A percentile compares a stretch with the other conserved stretches of the same genome.
Evolutionary conservation across 306 rosid genomes (phyloP).

Genomic region (Cicer cuneatum): DNA sequence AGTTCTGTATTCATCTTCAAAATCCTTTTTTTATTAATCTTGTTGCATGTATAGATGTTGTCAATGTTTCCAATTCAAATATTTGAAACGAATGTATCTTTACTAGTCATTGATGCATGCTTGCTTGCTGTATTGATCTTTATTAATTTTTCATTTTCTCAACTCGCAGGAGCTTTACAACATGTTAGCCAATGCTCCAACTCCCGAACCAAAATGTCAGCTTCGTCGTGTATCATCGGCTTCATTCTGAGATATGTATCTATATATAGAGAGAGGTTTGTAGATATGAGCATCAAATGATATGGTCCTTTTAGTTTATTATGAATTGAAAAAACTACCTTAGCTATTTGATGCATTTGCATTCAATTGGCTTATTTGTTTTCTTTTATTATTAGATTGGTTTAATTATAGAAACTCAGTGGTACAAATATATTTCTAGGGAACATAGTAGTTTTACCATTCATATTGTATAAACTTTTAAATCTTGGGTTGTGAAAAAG

Average conservation of each 20-base stretch:
- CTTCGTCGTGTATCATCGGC: slow-evolving; percentile 86
- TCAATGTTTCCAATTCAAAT: background rate
- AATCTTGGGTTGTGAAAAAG: background rate
- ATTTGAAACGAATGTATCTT: background rate
- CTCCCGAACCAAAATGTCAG: slow-evolving; percentile 45
- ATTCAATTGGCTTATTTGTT: slow-evolving; percentile 40
- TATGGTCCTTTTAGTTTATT: slow-evolving; percentile 28
- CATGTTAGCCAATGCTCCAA: background rate
- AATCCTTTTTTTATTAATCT: slow-evolving; percentile 3
- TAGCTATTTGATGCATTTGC: slow-evolving; percentile 48
- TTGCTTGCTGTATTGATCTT: background rate
- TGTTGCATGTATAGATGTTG: background rate
- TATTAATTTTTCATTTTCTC: background rate
- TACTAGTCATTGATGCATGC: slow-evolving; percentile 11
- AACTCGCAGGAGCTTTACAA: background rate
- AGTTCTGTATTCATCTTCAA: too few species aligned
- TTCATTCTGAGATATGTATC: slow-evolving; percentile 56
- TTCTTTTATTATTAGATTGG: slow-evolving; percentile 25
- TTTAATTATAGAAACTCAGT: slow-evolving; percentile 32
- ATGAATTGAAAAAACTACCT: slow-evolving; percentile 36
- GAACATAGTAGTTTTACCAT: slow-evolving; percentile 45
- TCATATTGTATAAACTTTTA: slow-evolving; percentile 43
- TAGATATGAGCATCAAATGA: slow-evolving; percentile 42
- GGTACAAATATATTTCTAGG: slow-evolving; percentile 34
- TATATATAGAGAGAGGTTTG: slow-evolving; percentile 39